Evolutionary conservation across 805 yeast species (phyloP), one percentile per base, ranked within the genome.

Genomic region (Isabelozyma pseudorhagii): DNA sequence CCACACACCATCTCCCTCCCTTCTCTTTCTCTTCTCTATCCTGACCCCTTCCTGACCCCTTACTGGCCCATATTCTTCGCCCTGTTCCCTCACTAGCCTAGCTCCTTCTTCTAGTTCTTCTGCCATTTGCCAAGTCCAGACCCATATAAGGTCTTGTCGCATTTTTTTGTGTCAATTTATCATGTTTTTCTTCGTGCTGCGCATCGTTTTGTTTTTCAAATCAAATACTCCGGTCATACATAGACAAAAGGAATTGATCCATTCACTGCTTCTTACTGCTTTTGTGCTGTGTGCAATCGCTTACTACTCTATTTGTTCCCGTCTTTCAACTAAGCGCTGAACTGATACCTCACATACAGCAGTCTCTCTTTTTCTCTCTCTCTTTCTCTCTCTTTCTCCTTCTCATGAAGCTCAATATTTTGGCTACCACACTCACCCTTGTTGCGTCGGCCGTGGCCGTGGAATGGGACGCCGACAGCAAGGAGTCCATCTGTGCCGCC

Each of bases 401-500:
- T 21, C 6, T n/a, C 15, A 38, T 38, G 40, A 38, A 38, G 40
- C n/a, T 31, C n/a, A 31, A 13, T 31, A 10, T 38, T 14, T 38
- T 38, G 40, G 15, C 18, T 14, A 15, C 40, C 9, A 11, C 14
- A n/a, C 10, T n/a, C 14, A 15, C 40, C 17, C 11, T 38, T 10
- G 15, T 38, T n/a, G 25, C 29, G 18, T 17, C 28, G 11, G 49
- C 45, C 7, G n/a, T 34, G 8, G 75, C 74, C 2, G 56, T 78
- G 13, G 62, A 63, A 21, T 60, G 82, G 15, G 83, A 78, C 51
- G 54, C 67, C 2, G 52, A 65, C 3, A 65, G 69, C 40, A 59
- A 62, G 7, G 69, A 66, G 27, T 71, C 77, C 7, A 65, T 77
- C 10, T 76, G 81, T 55, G 62, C 58, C 2, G 80, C 78, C 0